Percentiles rank a stretch among this genome's conserved stretches.
phyloP scores from a whole-genome alignment of 768 basidiomycete species.

The Boletus rufocinnamomeus region DNA sequence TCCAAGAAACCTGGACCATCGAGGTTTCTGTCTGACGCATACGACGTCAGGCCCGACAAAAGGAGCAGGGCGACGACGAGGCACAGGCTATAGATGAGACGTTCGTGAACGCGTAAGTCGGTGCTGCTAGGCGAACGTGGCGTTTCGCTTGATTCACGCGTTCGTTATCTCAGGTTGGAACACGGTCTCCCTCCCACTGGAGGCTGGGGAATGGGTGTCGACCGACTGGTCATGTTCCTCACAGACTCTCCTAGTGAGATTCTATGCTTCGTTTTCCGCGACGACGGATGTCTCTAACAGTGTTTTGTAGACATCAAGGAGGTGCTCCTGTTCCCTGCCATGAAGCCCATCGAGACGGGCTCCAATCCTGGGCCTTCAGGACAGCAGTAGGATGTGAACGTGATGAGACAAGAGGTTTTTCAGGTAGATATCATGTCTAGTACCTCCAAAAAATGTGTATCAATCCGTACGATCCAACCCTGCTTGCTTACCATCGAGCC shows the following conservation, averaged over 20 bases:
- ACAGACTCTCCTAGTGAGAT: conserved; percentile 88
- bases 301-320: conserved; percentile 85
- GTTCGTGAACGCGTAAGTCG: conserved; percentile 86
- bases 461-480: too few species aligned
- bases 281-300: conserved; percentile 3
- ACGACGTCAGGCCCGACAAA: conserved; percentile 69
- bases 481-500: too few species aligned
- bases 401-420: conserved; percentile 35
- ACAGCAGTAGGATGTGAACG: conserved; percentile 10
- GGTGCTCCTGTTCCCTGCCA: conserved; percentile 93
- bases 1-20: background rate
- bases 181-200: conserved; percentile 97
- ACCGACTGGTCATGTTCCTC: conserved; percentile 97
- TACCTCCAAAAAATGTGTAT: too few species aligned
- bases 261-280: background rate
- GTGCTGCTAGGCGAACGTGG: background rate
- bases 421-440: background rate
- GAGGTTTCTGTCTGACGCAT: background rate
- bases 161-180: conserved; percentile 63
- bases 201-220: conserved; percentile 96
- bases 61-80: conserved; percentile 97
- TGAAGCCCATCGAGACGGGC: conserved; percentile 77
- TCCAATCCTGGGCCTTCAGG: conserved; percentile 37
- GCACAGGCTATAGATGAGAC: conserved; percentile 97
- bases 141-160: conserved; percentile 3